Base-by-base conservation (phyloP, 345 rosid genomes). In the Eucalyptus polyanthemos region DNA sequence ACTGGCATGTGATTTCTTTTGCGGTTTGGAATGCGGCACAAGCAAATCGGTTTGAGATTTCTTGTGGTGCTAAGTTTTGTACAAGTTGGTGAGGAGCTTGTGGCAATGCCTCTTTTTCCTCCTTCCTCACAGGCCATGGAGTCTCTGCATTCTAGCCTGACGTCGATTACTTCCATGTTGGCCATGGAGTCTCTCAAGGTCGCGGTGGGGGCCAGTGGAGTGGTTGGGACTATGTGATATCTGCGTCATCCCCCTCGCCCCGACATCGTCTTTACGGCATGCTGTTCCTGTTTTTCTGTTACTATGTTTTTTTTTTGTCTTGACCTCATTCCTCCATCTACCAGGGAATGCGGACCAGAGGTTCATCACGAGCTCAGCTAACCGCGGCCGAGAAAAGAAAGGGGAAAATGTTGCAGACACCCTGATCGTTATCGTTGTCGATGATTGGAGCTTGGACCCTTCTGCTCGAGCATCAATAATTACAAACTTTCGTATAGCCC, bases 331-430 rank as follows among this genome's bases (percentile, higher is more conserved):
- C 88, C 45, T 2, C 2, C 62, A 51, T 56, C 54, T 56, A 86
- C 56, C 88, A 5, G 9, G 88, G 65, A 34, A 31, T 69, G 42
- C n/a, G 67, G 92, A 89, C 90, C 67, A 65, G 87, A 92, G 89
- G 92, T n/a, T 92, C 51, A 21, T 90, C 94, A 93, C 94, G 95
- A 91, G 95, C 80, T 80, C 80, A 93, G 80, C 94, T 89, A 92
- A 93, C 93, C 47, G 9, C 29, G 15, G 47, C 47, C 47, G 42
- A 40, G 47, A 12, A 53, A 76, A 40, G 83, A 76, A 37, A 76
- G 83, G 27, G 44, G 40, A 40, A 76, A 21, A 40, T 76, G 47
- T 6, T 40, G 83, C 8, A 22, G 31, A 37, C 83, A 21, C 9
- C 27, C 45, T 10, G 47, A 76, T 76, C 45, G 2, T 37, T 37